phyloP scores from a whole-genome alignment of 306 rosid species.

The Lathyrus tuberosus region DNA sequence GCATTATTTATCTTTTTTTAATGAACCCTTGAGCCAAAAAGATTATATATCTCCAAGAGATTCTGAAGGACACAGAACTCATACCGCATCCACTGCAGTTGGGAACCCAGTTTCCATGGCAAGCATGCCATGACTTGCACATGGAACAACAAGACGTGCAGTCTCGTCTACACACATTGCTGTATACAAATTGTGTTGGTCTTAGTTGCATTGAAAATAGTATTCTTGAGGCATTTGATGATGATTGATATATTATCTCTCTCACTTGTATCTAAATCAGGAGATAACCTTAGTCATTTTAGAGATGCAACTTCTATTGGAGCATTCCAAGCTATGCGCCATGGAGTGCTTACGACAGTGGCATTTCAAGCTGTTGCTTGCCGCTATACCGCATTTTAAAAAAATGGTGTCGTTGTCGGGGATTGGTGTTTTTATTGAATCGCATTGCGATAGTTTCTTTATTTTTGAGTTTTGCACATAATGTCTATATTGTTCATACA shows the following conservation, averaged over 20 bases:
- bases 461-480: too few relatives aligned
- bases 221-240: slow-evolving; percentile 60
- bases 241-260: slow-evolving; percentile 55
- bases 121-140: slow-evolving; percentile 46
- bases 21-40: not conserved
- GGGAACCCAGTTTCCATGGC: slow-evolving; percentile 45
- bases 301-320: slow-evolving; percentile 38
- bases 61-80: slow-evolving; percentile 54
- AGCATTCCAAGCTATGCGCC: slow-evolving; percentile 55
- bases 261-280: slow-evolving; percentile 34
- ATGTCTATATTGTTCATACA: too few relatives aligned
- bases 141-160: slow-evolving; percentile 59
- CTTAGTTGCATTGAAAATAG: slow-evolving; percentile 35
- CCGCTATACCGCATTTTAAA: too few relatives aligned
- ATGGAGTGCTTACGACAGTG: slow-evolving; percentile 44
- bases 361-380: too few relatives aligned
- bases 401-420: too few relatives aligned
- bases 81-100: slow-evolving; percentile 55
- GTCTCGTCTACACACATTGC: slow-evolving; percentile 58
- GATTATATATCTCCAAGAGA: slow-evolving; percentile 54
- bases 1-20: slow-evolving; percentile 35
- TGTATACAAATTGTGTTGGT: slow-evolving; percentile 59
- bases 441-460: too few relatives aligned
- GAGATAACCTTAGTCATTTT: not conserved
- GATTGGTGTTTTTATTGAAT: too few relatives aligned